Evolutionary conservation across 495 filamentous ascomycete genomes (phyloP), one percentile per base, ranked within the genome.

Genomic region (Penicillium cosmopolitanum): DNA sequence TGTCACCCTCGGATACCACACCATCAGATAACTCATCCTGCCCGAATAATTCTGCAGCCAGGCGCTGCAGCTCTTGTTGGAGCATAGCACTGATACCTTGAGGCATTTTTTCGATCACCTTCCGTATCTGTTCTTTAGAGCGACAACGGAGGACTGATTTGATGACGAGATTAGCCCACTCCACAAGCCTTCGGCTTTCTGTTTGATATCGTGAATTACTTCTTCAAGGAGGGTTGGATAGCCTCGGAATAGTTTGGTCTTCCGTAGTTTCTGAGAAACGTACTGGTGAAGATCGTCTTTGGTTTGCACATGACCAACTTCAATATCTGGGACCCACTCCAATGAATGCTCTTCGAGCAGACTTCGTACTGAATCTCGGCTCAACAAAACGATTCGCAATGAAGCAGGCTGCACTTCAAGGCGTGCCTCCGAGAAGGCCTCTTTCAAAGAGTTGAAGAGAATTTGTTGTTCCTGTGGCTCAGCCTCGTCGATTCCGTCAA

Each of bases 151-250:
- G 46, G 1, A 61, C 54, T 5, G 38, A 15, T 55, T 54, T 55
- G 5, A 65, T 65, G 54, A 61, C 62, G 28, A 65, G 62, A 57
- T 65, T 65, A 5, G 62, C 54, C 62, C 62, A 65, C 57, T 65
- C 62, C 62, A 65, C n/a, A 65, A 23, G 13, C 62, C 62, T 52
- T 65, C 62, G 4, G 62, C 62, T 35, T 52, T 5, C 38, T 16
- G 15, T 10, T 43, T 18, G 34, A 63, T 59, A 4, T 56, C 51
- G 1, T 35, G 21, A 38, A 63, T 23, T 25, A 56, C 15, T n/a
- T 63, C 56, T 3, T 63, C 46, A 5, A 23, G 33, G 31, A 63
- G 53, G n/a, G n/a, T n/a, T n/a, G n/a, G n/a, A n/a, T n/a, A n/a
- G n/a, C n/a, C 9, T 59, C 53, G 5, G 53, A 61, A 61, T 21